Evolutionary conservation across 129 eudicot genomes (phyloP), one percentile per base, ranked within the genome.

Genomic region (Arctium lappa): DNA sequence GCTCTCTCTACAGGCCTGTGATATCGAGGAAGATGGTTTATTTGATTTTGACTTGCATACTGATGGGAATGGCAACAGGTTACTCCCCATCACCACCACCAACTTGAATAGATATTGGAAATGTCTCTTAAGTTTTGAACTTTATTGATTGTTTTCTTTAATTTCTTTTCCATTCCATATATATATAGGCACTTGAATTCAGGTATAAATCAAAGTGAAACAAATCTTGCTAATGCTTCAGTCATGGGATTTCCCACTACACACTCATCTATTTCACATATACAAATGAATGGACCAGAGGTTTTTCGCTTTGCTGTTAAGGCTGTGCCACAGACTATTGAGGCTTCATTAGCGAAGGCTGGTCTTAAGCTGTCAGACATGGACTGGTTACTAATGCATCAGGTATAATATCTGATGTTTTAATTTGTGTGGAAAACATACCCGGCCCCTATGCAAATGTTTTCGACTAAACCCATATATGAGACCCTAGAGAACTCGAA

Each of bases 351-450:
- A 84, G 83, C 84, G 74, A 95, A 92, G 75, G 94, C 93, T 16
- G 92, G 92, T 44, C 87, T 95, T 40, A 79, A 84, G 31, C 77
- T 82, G 6, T 91, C 94, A 16, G 91, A 83, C 81, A 87, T 95
- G 56, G 98, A 91, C 79, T 95, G 98, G 97, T 74, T 95, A 84
- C 87, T 95, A 12, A 83, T 95, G 34, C 94, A 95, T 88, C 98
- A 95, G 97, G 98, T 81, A 31, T 50, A 13, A 44, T 79, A 68
- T 50, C 36, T 48, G 44, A 7, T 34, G 50, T 44, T 44, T 44
- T 44, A 60, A 60, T 60, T 53, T 42, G 50, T 8, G 46, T 40
- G 46, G 46, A 40, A 40, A 40, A 40, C 1, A 40, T 10, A 40
- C 46, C 46, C 12, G 8, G 27, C 0, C 27, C 27, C 27, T 33